Percentiles rank a stretch among this genome's conserved stretches.
These are phyloP conservation scores for Backusella macrospora DNA, from an alignment of 192 early-diverging fungal species.

Conservation along the genomic window DNA sequence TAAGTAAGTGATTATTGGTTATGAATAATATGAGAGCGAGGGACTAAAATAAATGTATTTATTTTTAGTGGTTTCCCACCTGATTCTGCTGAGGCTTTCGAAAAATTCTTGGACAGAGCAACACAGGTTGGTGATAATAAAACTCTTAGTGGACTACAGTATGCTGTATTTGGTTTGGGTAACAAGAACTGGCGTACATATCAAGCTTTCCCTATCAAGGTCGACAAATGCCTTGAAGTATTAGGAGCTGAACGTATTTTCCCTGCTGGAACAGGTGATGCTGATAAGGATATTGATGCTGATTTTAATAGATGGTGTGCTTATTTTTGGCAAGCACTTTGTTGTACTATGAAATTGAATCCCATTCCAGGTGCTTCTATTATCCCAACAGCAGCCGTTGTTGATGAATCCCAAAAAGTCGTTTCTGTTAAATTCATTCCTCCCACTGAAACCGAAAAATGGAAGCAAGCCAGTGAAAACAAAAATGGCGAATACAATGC, in stretches of 20 bases:
- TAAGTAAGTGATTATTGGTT: background rate
- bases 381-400: conserved; percentile 14
- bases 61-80: conserved; percentile 45
- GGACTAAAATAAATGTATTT: background rate
- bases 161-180: conserved; percentile 60
- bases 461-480: conserved; percentile 16
- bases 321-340: conserved; percentile 30
- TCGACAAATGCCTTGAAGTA: conserved; percentile 44
- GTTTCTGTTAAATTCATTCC: conserved; percentile 28
- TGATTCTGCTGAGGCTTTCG: conserved; percentile 53
- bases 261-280: conserved; percentile 49
- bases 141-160: conserved; percentile 43
- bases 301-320: conserved; percentile 42
- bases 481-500: conserved; percentile 33
- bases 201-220: conserved; percentile 53
- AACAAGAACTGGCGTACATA: conserved; percentile 65
- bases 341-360: conserved; percentile 18
- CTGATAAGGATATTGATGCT: conserved; percentile 48
- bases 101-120: conserved; percentile 30
- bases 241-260: conserved; percentile 53
- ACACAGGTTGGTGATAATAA: conserved; percentile 7
- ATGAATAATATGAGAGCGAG: background rate
- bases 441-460: conserved; percentile 17
- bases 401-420: background rate
- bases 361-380: conserved; percentile 12